A percentile compares a stretch with the other conserved stretches of the same genome.
Conservation (phyloP, 208 protist species). For the Borovskyia barvae region DNA sequence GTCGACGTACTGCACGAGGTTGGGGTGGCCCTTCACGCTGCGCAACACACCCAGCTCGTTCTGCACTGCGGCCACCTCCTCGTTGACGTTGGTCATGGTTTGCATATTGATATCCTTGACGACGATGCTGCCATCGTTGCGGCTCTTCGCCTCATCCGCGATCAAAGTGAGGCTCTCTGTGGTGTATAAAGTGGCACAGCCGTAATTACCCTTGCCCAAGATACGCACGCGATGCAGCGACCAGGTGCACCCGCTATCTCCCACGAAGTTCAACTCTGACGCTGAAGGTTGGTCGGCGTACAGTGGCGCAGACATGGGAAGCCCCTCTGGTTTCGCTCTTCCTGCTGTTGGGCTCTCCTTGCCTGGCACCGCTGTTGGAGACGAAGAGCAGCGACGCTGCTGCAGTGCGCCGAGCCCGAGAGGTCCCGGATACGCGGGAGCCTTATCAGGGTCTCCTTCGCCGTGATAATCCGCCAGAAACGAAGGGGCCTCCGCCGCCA, state of each 20-base stretch:
- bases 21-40: slow-evolving; percentile 46
- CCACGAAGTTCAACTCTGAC: slow-evolving; percentile 20
- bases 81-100: slow-evolving; percentile 49
- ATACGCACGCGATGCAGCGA: slow-evolving; percentile 51
- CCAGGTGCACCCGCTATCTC: slow-evolving; percentile 31
- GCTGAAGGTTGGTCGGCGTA: slow-evolving; percentile 28
- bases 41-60: slow-evolving; percentile 61
- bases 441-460: too few relatives aligned
- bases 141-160: background rate
- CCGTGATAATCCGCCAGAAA: slow-evolving; percentile 5
- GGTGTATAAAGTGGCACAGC: slow-evolving; percentile 71
- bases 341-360: background rate
- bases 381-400: too few relatives aligned
- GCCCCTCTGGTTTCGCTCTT: too few relatives aligned
- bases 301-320: background rate
- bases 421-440: too few relatives aligned
- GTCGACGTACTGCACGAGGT: slow-evolving; percentile 63
- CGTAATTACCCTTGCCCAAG: slow-evolving; percentile 81
- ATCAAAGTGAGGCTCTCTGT: too few relatives aligned
- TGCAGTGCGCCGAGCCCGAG: too few relatives aligned
- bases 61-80: slow-evolving; percentile 57
- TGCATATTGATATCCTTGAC: slow-evolving; percentile 85
- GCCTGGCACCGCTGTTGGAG: too few relatives aligned
- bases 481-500: slow-evolving; percentile 1
- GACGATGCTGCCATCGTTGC: slow-evolving; percentile 26